Base-by-base conservation (phyloP, 75 land plant species). In the Picea sitchensis region DNA sequence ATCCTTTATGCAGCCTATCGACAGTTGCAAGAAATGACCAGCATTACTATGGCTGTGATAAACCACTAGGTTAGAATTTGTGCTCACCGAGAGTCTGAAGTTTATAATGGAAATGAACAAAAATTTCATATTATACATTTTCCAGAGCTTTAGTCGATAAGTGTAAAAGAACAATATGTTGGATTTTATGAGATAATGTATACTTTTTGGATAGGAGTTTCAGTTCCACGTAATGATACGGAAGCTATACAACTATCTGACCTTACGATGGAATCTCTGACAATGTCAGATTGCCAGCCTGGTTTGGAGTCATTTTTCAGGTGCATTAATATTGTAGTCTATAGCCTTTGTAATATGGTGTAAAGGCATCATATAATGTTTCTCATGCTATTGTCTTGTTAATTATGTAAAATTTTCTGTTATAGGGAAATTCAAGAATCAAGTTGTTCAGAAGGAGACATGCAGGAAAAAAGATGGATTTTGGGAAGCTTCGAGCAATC, bases 1-100 rank as follows among this genome's bases (percentile, higher is more conserved):
- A 78, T 78, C 79, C 79, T 71, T 47, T 64, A 36, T n/a, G 30
- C 7, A 78, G 79, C 77, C 79, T 65, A 14, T 78, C 79, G 36
- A 78, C 79, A 36, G 73, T 65, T 13, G 20, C 23, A 1, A 75
- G 23, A 71, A 8, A 71, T 21, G 44, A 12, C 54, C 20, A 71
- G 17, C 51, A 71, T 71, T 11, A 44, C 34, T 71, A 20, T 38
- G 26, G 9, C 13, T n/a, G 54, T 71, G 38, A 44, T 21, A 44
- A 71, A 36, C 23, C 44, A 41, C 14, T 21, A 44, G 54, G 73
- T 71, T 38, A 18, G 73, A 71, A 41, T 41, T 15, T 44, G 13
- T 71, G 13, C 20, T 47, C 36, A 21, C 34, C 44, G 41, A 38
- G 73, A 36, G 23, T 20, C 20, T 7, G 0, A 71, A n/a, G 51